Conservation (phyloP, 2,329 filamentous ascomycete genomes). For the Paecilomyces variotii region DNA sequence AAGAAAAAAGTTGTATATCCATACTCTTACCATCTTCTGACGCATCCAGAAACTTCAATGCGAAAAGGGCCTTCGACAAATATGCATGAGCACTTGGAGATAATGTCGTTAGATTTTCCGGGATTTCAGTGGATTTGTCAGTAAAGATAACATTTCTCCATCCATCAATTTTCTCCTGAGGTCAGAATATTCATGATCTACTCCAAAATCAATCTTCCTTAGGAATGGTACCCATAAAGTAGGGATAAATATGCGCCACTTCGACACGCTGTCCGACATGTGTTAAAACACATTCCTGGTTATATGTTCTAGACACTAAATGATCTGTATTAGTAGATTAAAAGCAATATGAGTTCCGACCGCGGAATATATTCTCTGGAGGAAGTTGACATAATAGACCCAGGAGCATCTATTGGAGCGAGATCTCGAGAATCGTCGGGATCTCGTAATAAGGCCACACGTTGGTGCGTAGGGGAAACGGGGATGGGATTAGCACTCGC, state of each 20-base stretch:
- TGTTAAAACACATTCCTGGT: neutral
- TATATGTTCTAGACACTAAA: neutral
- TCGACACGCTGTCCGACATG: neutral
- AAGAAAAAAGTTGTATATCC: neutral
- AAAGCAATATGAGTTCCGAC: neutral
- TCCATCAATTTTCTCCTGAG: neutral
- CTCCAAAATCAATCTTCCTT: neutral
- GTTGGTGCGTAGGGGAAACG: neutral
- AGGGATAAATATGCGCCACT: neutral
- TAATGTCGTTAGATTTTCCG: neutral
- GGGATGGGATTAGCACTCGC: neutral
- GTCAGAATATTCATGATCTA: neutral
- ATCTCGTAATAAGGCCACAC: neutral
- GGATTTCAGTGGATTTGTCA: neutral
- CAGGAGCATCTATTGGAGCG: neutral
- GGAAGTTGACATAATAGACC: neutral
- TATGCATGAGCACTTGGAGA: constrained; percentile 1
- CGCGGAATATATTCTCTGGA: neutral
- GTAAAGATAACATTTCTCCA: neutral
- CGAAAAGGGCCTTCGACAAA: constrained; percentile 1
- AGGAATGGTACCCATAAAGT: neutral
- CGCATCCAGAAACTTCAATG: neutral
- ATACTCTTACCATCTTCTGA: neutral
- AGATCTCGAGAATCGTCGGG: neutral
- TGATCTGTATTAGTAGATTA: neutral